Evolutionary conservation across 75 land plant species (phyloP).

Genomic region (Pinus taeda): DNA sequence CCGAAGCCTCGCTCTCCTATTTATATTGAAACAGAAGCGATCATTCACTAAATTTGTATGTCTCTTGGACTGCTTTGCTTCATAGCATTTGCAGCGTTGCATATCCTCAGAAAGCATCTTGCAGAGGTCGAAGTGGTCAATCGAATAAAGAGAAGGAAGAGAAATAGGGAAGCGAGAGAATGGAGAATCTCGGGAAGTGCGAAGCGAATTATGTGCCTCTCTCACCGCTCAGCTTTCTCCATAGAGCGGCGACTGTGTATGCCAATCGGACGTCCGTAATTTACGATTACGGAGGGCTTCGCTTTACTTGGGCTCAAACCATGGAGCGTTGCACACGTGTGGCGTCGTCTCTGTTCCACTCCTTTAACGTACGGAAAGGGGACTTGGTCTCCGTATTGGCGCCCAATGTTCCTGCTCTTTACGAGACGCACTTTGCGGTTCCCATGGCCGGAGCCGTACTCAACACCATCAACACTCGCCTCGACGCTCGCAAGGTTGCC

Average conservation of each 20-base stretch:
- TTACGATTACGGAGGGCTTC: slow-evolving; percentile 12
- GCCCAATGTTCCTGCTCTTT: slow-evolving; percentile 39
- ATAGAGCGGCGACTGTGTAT: slow-evolving; percentile 24
- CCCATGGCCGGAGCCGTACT: slow-evolving; percentile 51
- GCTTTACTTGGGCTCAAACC: slow-evolving; percentile 37
- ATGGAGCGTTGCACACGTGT: slow-evolving; percentile 34
- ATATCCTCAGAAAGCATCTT: no score
- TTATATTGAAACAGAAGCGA: no score
- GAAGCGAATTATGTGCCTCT: slow-evolving; percentile 33
- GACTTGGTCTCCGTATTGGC: slow-evolving; percentile 39
- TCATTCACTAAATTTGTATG: no score
- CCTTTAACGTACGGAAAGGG: slow-evolving; percentile 15
- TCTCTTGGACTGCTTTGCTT: no score
- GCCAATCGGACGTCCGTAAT: slow-evolving; percentile 26
- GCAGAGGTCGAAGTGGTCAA: no score
- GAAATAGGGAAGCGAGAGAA: background rate
- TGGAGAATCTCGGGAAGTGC: slow-evolving; percentile 28
- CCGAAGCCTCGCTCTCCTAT: no score
- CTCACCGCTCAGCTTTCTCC: slow-evolving; percentile 31
- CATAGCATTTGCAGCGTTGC: no score
- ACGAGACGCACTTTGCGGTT: slow-evolving; percentile 44
- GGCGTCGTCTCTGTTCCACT: slow-evolving; percentile 18
- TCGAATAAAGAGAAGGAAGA: no score
- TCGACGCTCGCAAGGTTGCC: slow-evolving; percentile 33
- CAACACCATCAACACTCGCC: slow-evolving; percentile 45